Percentiles rank a stretch among this genome's conserved stretches.
These are phyloP conservation scores for Rhytidiadelphus loreus DNA, from an alignment of 225 moss, liverwort and hornwort species.

Conservation along the genomic window DNA sequence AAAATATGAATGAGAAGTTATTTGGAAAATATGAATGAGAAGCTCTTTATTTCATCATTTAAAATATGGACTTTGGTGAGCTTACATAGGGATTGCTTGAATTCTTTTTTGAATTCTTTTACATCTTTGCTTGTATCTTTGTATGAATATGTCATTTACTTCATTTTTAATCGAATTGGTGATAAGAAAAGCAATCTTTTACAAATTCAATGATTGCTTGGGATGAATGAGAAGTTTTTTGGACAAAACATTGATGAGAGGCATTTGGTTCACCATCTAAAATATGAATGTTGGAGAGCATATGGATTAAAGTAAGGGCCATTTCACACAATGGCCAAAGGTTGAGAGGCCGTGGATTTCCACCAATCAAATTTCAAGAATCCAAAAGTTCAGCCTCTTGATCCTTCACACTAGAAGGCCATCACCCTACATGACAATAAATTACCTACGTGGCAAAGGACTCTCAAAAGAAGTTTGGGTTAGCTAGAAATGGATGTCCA, in stretches of 20 bases:
- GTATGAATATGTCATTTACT: background rate
- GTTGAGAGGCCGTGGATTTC: no score
- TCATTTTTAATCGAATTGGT: background rate
- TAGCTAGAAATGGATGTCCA: no score
- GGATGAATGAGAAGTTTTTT: background rate
- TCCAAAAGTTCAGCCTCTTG: no score
- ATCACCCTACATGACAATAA: no score
- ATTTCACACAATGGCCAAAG: no score
- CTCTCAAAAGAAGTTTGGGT: no score
- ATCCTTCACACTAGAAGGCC: no score
- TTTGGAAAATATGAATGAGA: background rate
- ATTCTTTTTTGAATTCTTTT: background rate
- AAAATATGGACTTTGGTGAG: accelerated
- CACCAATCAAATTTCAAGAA: no score
- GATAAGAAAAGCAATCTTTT: accelerated
- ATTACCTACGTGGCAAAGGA: no score
- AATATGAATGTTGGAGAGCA: accelerated
- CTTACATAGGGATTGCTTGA: no score
- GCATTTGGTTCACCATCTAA: background rate
- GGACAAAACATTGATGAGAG: background rate
- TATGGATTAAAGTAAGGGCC: accelerated
- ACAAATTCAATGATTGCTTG: no score
- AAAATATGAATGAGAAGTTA: background rate
- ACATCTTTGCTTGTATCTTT: background rate
- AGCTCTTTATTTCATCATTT: background rate